These are phyloP conservation scores for Daldinia bambusicola DNA, from an alignment of 495 filamentous ascomycete genomes.

Conservation along the genomic window DNA sequence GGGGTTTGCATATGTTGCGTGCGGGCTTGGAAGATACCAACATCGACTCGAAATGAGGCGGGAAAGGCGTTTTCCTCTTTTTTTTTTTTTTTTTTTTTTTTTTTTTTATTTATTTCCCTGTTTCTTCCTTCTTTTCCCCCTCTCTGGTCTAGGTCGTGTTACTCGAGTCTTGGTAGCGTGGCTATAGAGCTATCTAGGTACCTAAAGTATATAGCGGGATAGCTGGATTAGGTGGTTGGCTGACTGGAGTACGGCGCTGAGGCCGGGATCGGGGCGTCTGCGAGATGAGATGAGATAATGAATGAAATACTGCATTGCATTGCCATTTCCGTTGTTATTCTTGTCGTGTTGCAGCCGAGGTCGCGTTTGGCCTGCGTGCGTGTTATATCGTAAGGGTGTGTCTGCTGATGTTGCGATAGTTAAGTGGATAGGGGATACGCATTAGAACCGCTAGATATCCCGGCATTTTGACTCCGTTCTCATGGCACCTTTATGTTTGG, in stretches of 20 bases:
- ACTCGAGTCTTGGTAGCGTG: background rate
- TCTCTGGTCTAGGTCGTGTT: background rate
- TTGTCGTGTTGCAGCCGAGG: too few species aligned
- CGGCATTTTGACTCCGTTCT: too few species aligned
- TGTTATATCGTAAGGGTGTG: too few species aligned
- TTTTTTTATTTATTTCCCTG: slow-evolving; percentile 14
- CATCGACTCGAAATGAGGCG: slow-evolving; percentile 12
- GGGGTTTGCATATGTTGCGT: background rate
- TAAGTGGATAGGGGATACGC: too few species aligned
- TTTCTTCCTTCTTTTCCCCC: background rate
- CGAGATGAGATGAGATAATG: slow-evolving; percentile 8
- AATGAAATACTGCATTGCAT: background rate
- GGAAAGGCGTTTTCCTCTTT: slow-evolving; percentile 13
- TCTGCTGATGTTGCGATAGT: too few species aligned
- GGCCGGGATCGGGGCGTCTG: slow-evolving; percentile 5
- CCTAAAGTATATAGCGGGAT: too few species aligned
- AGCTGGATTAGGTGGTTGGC: too few species aligned
- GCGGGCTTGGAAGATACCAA: slow-evolving; percentile 26
- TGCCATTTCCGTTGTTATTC: background rate
- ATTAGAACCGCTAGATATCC: too few species aligned
- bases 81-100: slow-evolving; percentile 15
- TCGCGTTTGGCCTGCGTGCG: too few species aligned
- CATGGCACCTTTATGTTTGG: too few species aligned
- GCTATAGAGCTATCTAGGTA: background rate
- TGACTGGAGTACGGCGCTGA: background rate